Evolutionary conservation across 805 yeast species (phyloP), one percentile per base, ranked within the genome.

Genomic region (Tetrapisispora nanseiensis): DNA sequence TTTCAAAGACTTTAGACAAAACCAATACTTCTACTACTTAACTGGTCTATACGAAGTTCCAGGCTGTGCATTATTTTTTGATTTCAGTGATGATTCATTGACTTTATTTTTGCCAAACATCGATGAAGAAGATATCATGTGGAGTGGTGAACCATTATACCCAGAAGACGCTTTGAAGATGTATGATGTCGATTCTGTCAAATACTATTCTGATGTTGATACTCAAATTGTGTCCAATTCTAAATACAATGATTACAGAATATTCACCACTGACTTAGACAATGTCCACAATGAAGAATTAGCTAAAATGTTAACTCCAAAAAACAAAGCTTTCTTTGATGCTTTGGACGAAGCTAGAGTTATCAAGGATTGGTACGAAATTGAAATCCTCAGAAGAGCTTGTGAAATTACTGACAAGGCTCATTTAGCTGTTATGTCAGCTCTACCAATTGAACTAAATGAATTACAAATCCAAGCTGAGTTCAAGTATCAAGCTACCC

Each of bases 391-490:
- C 80, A 74, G 75, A 46, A 78, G 81, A 51, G 97, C 97, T 11
- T 75, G 94, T 19, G 71, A 72, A 50, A 85, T 92, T 57, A 82
- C 95, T 7, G 97, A 86, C 56, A 82, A 82, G 46, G 81, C 90
- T 31, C 98, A 90, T 61, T 62, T 76, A 23, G 95, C 95, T 0
- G 96, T 86, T 30, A 86, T 90, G 96, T 79, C 87, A 24, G 95
- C 96, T 1, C 58, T 83, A 26, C 95, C 95, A 9, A 85, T 87
- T 45, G 95, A 87, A 63, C 68, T 71, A 9, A 83, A 82, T 47
- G 98, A 90, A 65, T 78, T 87, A 6, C 97, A 90, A 60, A 77
- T 90, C 35, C 96, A 92, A 56, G 98, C 97, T 2, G 97, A 92
- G 60, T 90, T 92, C 61, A 74, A 84, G 39, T 90, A 90, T 61